These are phyloP conservation scores for Lactarius psammicola DNA, from an alignment of 768 basidiomycete genomes.

Conservation along the genomic window DNA sequence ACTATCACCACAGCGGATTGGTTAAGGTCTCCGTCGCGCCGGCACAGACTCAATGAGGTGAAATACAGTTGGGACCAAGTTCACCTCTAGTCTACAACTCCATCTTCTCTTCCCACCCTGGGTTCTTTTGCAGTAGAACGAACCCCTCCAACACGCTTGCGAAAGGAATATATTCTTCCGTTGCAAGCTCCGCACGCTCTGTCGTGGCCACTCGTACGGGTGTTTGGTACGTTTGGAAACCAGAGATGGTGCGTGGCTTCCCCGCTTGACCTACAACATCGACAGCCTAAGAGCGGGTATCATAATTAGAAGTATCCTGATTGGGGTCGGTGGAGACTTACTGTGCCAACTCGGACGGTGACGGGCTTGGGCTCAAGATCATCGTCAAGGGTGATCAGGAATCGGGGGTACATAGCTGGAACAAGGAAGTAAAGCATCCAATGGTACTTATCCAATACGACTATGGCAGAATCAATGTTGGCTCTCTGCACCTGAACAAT, in stretches of 20 bases:
- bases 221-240: conserved; percentile 98
- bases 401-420: conserved; percentile 96
- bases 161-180: conserved; percentile 94
- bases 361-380: conserved; percentile 82
- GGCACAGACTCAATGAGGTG: conserved; percentile 1
- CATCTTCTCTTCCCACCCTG: conserved; percentile 86
- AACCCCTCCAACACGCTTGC: conserved; percentile 89
- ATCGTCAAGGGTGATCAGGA: conserved; percentile 96
- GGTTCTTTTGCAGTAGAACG: conserved; percentile 89
- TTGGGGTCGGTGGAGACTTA: conserved; percentile 36
- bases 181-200: conserved; percentile 93
- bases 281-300: conserved; percentile 60
- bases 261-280: conserved; percentile 98
- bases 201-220: conserved; percentile 94
- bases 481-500: background rate
- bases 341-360: conserved; percentile 93
- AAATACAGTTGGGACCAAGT: conserved; percentile 9
- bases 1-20: background rate
- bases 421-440: conserved; percentile 99
- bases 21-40: background rate
- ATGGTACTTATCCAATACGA: conserved; percentile 92
- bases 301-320: conserved; percentile 7
- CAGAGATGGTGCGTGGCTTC: conserved; percentile 93
- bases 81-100: conserved; percentile 49
- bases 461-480: conserved; percentile 41